A percentile compares a stretch with the other conserved stretches of the same genome.
Evolutionary conservation across 306 rosid species (phyloP).

Genomic region (Senna siamea): DNA sequence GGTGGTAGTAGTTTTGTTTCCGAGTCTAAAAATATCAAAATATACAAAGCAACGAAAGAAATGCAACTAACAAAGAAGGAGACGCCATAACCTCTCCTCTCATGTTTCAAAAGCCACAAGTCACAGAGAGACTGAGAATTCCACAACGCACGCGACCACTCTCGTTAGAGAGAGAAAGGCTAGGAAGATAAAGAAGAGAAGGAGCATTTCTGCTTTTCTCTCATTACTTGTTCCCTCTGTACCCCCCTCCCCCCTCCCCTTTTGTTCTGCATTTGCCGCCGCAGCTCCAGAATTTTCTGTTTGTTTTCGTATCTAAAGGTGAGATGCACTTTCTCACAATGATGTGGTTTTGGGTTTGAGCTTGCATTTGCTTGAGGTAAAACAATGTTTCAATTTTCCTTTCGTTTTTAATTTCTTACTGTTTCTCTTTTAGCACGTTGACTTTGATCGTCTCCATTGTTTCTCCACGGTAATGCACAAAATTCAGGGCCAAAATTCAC

Average conservation of each 20-base stretch:
- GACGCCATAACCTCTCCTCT: constrained; percentile 67
- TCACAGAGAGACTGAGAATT: constrained; percentile 14
- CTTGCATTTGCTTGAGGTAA: constrained; percentile 42
- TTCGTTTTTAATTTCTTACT: background rate
- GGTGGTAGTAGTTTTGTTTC: constrained; percentile 32
- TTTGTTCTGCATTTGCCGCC: constrained; percentile 26
- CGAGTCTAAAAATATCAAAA: constrained; percentile 16
- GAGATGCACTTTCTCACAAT: background rate
- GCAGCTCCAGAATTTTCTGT: background rate
- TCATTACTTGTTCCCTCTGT: constrained; percentile 32
- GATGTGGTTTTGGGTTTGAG: constrained; percentile 22
- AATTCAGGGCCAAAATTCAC: constrained; percentile 3
- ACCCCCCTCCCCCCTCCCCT: background rate
- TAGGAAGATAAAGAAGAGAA: constrained; percentile 25
- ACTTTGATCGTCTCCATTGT: constrained; percentile 28
- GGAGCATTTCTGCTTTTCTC: constrained; percentile 30
- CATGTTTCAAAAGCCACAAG: constrained; percentile 37
- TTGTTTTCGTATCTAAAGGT: background rate
- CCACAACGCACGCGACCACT: constrained; percentile 17
- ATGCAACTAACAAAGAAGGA: constrained; percentile 47
- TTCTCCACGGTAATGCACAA: constrained; percentile 20
- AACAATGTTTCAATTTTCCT: constrained; percentile 12
- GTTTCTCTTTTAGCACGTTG: constrained; percentile 15
- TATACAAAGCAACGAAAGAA: constrained; percentile 19
- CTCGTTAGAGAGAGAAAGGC: constrained; percentile 26